Conservation (phyloP, 2,329 filamentous ascomycete genomes). For the Fusarium sp. region DNA sequence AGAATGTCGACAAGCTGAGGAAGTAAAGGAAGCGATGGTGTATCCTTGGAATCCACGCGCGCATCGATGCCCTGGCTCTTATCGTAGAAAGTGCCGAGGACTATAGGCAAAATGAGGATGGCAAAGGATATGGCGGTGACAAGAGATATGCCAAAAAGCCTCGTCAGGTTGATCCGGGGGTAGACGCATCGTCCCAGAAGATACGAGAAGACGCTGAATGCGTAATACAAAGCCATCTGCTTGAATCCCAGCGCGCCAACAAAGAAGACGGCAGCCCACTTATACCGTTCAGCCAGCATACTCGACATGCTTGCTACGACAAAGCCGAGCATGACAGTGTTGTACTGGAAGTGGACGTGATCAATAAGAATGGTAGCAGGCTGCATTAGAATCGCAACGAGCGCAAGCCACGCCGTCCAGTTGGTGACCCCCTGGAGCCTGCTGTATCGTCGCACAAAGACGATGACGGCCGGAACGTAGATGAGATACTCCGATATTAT, state of each 20-base stretch:
- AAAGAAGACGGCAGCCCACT: conserved; percentile 94
- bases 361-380: conserved; percentile 91
- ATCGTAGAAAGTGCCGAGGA: conserved; percentile 78
- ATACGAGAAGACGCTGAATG: conserved; percentile 91
- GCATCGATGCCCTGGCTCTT: conserved; percentile 70
- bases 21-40: conserved; percentile 71
- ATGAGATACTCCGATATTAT: conserved; percentile 90
- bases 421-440: conserved; percentile 78
- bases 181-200: conserved; percentile 87
- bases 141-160: conserved; percentile 79
- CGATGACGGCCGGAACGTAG: conserved; percentile 85
- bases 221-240: conserved; percentile 99
- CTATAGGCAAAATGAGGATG: conserved; percentile 78
- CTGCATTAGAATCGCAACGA: conserved; percentile 92
- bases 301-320: conserved; percentile 88
- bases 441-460: conserved; percentile 86
- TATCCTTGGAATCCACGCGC: conserved; percentile 65
- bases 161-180: conserved; percentile 72
- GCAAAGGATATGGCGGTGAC: conserved; percentile 79
- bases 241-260: conserved; percentile 96
- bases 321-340: conserved; percentile 97
- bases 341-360: conserved; percentile 97
- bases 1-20: conserved; percentile 67
- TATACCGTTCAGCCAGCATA: conserved; percentile 82
- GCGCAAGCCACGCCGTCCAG: conserved; percentile 85